phyloP scores from a whole-genome alignment of 352 stramenopile species.

The Pythium sp. region DNA sequence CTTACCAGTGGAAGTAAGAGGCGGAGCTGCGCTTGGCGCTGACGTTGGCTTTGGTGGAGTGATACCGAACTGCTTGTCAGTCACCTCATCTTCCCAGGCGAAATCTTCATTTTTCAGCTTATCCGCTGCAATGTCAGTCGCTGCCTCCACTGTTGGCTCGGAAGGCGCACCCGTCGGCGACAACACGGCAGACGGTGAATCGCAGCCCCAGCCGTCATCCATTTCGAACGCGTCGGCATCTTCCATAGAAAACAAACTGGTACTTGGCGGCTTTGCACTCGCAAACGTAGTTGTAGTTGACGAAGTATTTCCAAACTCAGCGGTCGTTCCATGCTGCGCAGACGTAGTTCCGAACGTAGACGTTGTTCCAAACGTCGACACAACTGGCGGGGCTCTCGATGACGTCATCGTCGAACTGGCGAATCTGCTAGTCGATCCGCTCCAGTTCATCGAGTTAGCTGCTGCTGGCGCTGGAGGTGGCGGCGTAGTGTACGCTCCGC shows the following conservation, averaged over 20 bases:
- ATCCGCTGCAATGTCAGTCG: constrained; percentile 3
- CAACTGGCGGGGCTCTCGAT: constrained; percentile 4
- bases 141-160: constrained; percentile 27
- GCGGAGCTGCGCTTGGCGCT: not conserved
- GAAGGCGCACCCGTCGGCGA: constrained; percentile 58
- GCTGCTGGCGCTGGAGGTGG: constrained; percentile 9
- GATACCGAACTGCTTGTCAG: constrained; percentile 17
- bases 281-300: constrained; percentile 5
- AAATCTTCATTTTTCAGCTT: constrained; percentile 34
- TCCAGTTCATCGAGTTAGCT: constrained; percentile 17
- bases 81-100: constrained; percentile 44
- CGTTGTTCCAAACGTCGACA: constrained; percentile 5
- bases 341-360: not conserved
- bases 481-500: constrained; percentile 3
- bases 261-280: constrained; percentile 17
- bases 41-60: constrained; percentile 15
- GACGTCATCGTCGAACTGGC: not conserved
- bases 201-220: constrained; percentile 69
- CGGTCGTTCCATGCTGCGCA: not conserved
- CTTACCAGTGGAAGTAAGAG: not conserved
- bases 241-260: constrained; percentile 76
- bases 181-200: constrained; percentile 70
- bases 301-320: constrained; percentile 4
- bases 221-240: constrained; percentile 54
- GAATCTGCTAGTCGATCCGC: constrained; percentile 15